Evolutionary conservation across 148 eudicot genomes (phyloP), one percentile per base, ranked within the genome.

Genomic region (Simmondsia chinensis): DNA sequence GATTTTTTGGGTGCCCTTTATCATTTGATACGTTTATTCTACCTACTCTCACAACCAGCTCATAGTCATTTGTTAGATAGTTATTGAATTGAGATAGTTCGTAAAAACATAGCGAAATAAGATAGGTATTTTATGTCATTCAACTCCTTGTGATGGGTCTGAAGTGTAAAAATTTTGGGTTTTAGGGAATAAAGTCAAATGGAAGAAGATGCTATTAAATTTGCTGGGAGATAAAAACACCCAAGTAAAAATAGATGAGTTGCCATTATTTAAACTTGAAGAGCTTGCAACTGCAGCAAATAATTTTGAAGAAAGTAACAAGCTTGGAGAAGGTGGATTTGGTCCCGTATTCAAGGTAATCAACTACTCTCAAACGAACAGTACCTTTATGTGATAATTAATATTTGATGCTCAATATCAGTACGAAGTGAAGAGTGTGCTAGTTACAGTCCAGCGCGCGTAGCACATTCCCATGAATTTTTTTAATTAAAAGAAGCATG

Each of bases 291-390:
- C 46, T 3, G 85, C 85, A 19, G 74, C 85, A 3, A 40, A 58
- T 9, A 44, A 67, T 43, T 78, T 78, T 23, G 14, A 31, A 0
- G 16, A 29, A 7, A 12, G 7, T 2, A 74, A 61, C 28, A 63
- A 66, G 46, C 65, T 78, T 17, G 86, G 84, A 12, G 59, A 48
- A 38, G 84, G 80, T 42, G 84, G 80, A 34, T 77, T 73, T 28
- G 84, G 84, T 17, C 59, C 59, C 0, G 81, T 78, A 20, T 76
- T 64, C 43, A 64, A 61, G 74, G 82, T 69, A 38, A 27, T 7
- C 4, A 10, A 5, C 31, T 5, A 9, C 9, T 28, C 9, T 28
- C 6, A 5, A 9, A 9, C 5, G n/a, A n/a, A n/a, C n/a, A 28
- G 31, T 28, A 28, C 5, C 5, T 28, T 28, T 28, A 9, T 28